Evolutionary conservation across 305 asterid genomes (phyloP).

Genomic region (Fraxinus velutina): DNA sequence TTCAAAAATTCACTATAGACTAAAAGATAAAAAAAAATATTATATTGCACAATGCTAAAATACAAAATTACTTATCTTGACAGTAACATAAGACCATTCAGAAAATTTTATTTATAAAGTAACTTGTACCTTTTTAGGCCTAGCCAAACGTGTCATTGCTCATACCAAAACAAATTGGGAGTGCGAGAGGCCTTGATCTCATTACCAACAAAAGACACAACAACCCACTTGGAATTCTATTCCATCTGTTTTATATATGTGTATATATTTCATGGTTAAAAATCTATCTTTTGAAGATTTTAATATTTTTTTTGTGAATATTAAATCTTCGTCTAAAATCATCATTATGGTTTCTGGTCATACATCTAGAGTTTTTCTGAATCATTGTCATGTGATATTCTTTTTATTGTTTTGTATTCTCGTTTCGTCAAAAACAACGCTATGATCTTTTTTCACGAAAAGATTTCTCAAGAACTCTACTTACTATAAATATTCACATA

Average conservation of each 20-base stretch:
- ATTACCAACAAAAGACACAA: not conserved
- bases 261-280: not conserved
- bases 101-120: not conserved
- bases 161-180: not conserved
- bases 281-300: not conserved
- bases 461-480: not conserved
- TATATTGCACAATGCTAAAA: not conserved
- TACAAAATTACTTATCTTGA: not conserved
- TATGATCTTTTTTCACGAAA: too few relatives aligned
- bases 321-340: not conserved
- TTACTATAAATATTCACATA: not conserved
- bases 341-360: not conserved
- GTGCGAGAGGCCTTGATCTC: not conserved
- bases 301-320: not conserved
- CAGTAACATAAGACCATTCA: not conserved
- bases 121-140: not conserved
- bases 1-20: not conserved
- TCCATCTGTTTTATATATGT: not conserved
- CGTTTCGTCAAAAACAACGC: not conserved
- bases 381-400: not conserved
- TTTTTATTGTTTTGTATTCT: not conserved
- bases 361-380: not conserved
- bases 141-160: not conserved
- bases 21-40: not conserved
- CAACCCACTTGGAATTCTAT: not conserved